Evolutionary conservation across 2,329 filamentous ascomycete genomes (phyloP).

Genomic region (Neopestalotiopsis rosae): DNA sequence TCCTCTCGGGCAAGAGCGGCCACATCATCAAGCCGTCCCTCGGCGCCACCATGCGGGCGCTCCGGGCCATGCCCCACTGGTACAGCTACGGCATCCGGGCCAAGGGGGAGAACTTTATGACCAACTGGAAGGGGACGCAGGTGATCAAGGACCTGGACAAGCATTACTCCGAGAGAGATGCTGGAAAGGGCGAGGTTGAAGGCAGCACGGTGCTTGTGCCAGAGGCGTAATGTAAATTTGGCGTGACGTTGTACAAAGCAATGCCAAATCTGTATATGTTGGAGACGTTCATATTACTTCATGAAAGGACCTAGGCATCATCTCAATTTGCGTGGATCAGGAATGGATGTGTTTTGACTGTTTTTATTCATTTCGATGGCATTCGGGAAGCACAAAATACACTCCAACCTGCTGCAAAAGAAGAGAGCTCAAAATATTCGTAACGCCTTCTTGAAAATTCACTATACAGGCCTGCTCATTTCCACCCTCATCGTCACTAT

Average conservation of each 20-base stretch:
- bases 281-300: neutral
- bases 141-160: constrained; percentile 51
- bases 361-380: neutral
- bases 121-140: constrained; percentile 50
- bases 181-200: constrained; percentile 19
- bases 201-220: constrained; percentile 27
- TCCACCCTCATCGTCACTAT: constrained; percentile 25
- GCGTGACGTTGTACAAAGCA: neutral
- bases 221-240: neutral
- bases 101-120: constrained; percentile 46
- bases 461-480: neutral
- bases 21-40: constrained; percentile 60
- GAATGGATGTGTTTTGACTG: neutral
- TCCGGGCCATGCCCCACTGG: constrained; percentile 67
- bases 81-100: constrained; percentile 59
- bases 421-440: neutral
- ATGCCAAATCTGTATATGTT: neutral
- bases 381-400: neutral
- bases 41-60: constrained; percentile 43
- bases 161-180: constrained; percentile 38
- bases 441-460: neutral
- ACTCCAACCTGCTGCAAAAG: neutral
- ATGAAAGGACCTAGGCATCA: neutral
- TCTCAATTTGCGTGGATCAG: neutral
- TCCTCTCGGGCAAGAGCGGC: constrained; percentile 61